Evolutionary conservation across 495 filamentous ascomycete species (phyloP).

Genomic region (Lindgomyces ingoldianus): DNA sequence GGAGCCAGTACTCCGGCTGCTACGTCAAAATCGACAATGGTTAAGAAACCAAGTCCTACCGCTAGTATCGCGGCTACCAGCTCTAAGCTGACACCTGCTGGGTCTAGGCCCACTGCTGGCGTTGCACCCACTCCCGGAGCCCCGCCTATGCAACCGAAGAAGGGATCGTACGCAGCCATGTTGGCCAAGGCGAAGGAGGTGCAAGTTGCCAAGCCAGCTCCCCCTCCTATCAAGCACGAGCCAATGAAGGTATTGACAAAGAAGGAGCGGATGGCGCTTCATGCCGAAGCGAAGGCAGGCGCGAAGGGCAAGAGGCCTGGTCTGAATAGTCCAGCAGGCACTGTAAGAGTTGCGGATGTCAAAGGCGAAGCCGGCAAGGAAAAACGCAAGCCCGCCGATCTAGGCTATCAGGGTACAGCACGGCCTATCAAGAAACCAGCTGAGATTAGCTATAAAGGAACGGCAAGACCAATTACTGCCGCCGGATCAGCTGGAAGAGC

Average conservation of each 20-base stretch:
- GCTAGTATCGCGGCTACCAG: neutral
- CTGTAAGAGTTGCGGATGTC: neutral
- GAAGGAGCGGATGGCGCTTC: constrained; percentile 38
- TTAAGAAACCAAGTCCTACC: constrained; percentile 12
- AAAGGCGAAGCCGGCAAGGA: constrained; percentile 26
- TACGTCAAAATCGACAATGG: neutral
- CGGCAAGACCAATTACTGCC: constrained; percentile 47
- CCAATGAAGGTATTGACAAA: constrained; percentile 47
- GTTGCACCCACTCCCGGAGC: neutral
- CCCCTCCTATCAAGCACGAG: constrained; percentile 51
- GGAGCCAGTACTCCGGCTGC: neutral
- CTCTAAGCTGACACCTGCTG: neutral
- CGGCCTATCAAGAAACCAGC: constrained; percentile 46
- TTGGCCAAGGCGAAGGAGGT: constrained; percentile 64
- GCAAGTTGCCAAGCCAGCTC: constrained; percentile 43
- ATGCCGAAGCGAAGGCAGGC: constrained; percentile 33
- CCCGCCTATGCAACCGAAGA: neutral
- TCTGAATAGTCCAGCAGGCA: neutral
- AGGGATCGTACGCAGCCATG: constrained; percentile 59
- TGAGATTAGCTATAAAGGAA: constrained; percentile 60
- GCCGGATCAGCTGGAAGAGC: constrained; percentile 45
- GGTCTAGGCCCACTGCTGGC: constrained; percentile 1
- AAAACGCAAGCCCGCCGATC: constrained; percentile 26
- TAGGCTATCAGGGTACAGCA: constrained; percentile 56
- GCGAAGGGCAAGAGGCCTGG: constrained; percentile 29